Base-by-base conservation (phyloP, 345 rosid genomes). In the Eucalyptus cloeziana region DNA sequence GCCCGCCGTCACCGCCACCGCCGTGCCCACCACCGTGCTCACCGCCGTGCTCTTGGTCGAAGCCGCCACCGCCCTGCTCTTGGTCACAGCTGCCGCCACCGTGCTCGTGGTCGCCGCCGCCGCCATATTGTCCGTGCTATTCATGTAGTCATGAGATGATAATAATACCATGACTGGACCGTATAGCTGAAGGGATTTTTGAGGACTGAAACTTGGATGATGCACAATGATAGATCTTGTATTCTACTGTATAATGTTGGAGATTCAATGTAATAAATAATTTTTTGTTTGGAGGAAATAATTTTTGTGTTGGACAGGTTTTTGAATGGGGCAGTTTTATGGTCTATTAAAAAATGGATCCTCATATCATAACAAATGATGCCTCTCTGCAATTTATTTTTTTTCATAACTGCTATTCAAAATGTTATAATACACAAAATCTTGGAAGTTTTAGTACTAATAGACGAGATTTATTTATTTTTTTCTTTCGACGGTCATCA, bases 1-100 rank as follows among this genome's bases (percentile, higher is more conserved):
- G 79, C 2, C 10, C 12, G 13, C 7, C 40, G 21, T n/a, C 76
- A 1, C n/a, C n/a, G 1, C 67, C 31, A 0, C 4, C 8, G 2
- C 69, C 8, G 3, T 58, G 30, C 64, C 40, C 40, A 40, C 40
- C 40, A 40, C 40, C 40, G 40, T 40, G 40, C 40, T 40, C 40
- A 40, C 40, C 40, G 40, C 40, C 40, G 5, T 40, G 40, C 40
- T 58, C 13, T 24, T 58, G 64, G 6, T 24, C 27, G 0, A 1
- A 24, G 8, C 31, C 0, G 0, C 64, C 30, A 9, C 31, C 17
- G 2, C 69, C 69, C 2, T 62, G 69, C n/a, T 24, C n/a, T 1
- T 62, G 69, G 13, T 62, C 31, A 0, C 31, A 60, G 67, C 67
- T 3, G 8, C 69, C 69, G 1, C 69, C 8, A 0, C 67, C 14